Conservation (phyloP, 768 basidiomycete genomes). For the Kwoniella mangroviensis region DNA sequence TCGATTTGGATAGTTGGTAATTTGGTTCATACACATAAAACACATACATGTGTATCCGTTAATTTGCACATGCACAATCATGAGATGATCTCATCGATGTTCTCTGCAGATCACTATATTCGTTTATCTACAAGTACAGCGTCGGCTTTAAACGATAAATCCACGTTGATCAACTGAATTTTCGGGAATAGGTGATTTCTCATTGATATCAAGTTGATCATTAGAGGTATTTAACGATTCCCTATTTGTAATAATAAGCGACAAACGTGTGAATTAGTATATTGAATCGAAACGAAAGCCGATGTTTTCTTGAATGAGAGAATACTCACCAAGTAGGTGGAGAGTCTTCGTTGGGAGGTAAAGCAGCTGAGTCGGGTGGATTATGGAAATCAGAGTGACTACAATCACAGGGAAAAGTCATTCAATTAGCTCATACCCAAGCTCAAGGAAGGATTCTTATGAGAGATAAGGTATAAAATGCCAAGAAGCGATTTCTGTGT, state of each 20-base stretch:
- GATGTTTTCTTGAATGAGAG: background rate
- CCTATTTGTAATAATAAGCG: background rate
- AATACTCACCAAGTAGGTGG: slow-evolving; percentile 22
- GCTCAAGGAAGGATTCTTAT: no score
- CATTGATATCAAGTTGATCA: slow-evolving; percentile 5
- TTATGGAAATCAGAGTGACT: slow-evolving; percentile 11
- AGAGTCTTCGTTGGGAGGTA: slow-evolving; percentile 17
- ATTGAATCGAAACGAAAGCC: background rate
- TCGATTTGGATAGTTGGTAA: no score
- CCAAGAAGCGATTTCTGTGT: background rate
- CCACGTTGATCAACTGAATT: slow-evolving; percentile 17
- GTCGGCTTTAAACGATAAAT: background rate
- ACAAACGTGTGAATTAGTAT: background rate
- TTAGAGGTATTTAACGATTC: slow-evolving; percentile 17
- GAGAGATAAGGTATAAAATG: no score
- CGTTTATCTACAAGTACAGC: background rate
- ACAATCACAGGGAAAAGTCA: background rate
- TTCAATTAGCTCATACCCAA: no score
- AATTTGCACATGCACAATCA: background rate
- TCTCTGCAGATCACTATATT: background rate
- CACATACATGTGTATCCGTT: background rate
- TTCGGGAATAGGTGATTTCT: slow-evolving; percentile 7
- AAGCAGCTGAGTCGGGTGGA: slow-evolving; percentile 13
- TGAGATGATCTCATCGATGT: background rate
- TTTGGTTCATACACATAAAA: background rate